Evolutionary conservation across 2,329 filamentous ascomycete genomes (phyloP).

Genomic region (Ascochyta lentis): DNA sequence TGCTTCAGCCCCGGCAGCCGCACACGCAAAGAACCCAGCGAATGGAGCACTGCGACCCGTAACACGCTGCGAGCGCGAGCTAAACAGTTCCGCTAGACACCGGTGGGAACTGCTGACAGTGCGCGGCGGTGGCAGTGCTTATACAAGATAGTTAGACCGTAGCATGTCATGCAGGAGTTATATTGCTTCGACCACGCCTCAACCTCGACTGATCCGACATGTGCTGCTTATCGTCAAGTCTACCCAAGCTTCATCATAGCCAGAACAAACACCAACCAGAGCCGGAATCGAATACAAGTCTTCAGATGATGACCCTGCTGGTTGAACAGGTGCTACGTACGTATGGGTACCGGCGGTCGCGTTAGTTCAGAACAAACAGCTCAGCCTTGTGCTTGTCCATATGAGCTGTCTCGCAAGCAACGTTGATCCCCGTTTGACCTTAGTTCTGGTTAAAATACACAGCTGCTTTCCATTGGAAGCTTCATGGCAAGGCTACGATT

Average conservation of each 20-base stretch:
- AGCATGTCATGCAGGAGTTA: constrained; percentile 14
- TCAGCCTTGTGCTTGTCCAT: constrained; percentile 12
- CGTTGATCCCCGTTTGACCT: neutral
- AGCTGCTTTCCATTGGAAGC: neutral
- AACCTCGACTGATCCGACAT: neutral
- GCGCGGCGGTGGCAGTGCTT: constrained; percentile 44
- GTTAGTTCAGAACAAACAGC: constrained; percentile 1
- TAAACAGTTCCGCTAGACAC: constrained; percentile 25
- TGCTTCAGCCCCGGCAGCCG: constrained; percentile 36
- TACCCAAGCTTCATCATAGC: neutral
- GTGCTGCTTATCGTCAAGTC: constrained; percentile 1
- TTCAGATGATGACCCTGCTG: neutral
- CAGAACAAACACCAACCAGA: neutral
- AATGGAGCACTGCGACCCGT: constrained; percentile 33
- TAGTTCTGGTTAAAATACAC: neutral
- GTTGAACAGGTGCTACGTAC: neutral
- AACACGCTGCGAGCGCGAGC: constrained; percentile 26
- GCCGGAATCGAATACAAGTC: neutral
- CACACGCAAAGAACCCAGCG: constrained; percentile 40
- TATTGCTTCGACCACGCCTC: constrained; percentile 15
- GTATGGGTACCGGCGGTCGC: neutral
- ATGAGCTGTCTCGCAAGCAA: neutral
- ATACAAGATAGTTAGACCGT: constrained; percentile 3
- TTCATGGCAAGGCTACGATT: neutral
- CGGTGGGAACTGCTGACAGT: constrained; percentile 34